phyloP scores from a whole-genome alignment of 2,329 filamentous ascomycete species.

The Emericellopsis cladophorae region DNA sequence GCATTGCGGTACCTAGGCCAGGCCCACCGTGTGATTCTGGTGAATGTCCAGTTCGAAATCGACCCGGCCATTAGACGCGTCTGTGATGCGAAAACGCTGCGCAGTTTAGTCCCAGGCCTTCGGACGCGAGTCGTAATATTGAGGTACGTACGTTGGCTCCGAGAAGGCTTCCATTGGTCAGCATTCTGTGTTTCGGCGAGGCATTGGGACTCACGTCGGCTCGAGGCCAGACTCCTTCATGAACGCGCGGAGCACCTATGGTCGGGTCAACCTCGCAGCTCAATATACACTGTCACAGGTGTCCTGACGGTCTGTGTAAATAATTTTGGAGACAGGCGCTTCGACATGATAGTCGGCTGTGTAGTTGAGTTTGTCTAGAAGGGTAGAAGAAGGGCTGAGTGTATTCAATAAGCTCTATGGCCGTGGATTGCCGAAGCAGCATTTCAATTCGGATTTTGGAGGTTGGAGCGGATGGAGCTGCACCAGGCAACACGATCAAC shows the following conservation, averaged over 20 bases:
- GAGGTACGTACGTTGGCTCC: constrained; percentile 3
- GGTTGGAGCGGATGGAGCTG: too few relatives aligned
- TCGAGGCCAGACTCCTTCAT: constrained; percentile 77
- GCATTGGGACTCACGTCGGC: constrained; percentile 49
- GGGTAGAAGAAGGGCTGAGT: too few relatives aligned
- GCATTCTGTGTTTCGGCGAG: background rate
- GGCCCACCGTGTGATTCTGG: constrained; percentile 59
- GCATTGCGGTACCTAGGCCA: background rate
- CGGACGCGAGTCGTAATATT: too few relatives aligned
- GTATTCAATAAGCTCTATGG: too few relatives aligned
- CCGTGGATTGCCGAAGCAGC: too few relatives aligned
- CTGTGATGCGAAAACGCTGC: constrained; percentile 50
- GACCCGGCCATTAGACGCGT: constrained; percentile 53
- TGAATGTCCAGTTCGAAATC: constrained; percentile 66
- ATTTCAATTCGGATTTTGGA: too few relatives aligned
- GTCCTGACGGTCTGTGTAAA: background rate
- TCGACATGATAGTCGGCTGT: background rate
- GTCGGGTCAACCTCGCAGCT: too few relatives aligned
- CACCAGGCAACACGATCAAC: too few relatives aligned
- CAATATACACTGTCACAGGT: too few relatives aligned
- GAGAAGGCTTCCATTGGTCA: constrained; percentile 5
- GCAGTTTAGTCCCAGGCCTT: background rate
- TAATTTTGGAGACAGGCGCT: constrained; percentile 3
- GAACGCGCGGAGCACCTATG: constrained; percentile 74
- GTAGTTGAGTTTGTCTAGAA: too few relatives aligned